phyloP scores from a whole-genome alignment of 2,329 filamentous ascomycete species.

The Aplosporella prunicola region DNA sequence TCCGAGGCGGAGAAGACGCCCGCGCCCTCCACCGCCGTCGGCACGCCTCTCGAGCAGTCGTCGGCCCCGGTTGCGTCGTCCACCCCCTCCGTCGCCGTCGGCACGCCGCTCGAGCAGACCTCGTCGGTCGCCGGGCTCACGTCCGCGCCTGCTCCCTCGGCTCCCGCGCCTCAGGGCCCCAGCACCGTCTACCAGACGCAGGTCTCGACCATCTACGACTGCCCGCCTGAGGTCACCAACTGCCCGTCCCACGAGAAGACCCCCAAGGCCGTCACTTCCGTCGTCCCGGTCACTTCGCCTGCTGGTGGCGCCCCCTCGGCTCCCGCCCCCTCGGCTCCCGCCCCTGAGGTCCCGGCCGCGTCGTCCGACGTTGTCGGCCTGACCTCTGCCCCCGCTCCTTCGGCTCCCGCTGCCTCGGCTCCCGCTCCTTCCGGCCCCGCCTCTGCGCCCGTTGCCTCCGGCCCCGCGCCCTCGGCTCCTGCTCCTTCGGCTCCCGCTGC shows the following conservation, averaged over 20 bases:
- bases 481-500: neutral
- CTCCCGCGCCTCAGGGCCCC: neutral
- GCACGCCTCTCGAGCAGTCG: neutral
- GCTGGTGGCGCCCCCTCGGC: conserved; percentile 8
- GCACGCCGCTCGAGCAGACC: neutral
- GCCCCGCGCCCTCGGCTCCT: too few relatives aligned
- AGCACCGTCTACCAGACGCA: neutral
- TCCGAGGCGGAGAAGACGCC: conserved; percentile 8
- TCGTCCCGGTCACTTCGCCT: neutral
- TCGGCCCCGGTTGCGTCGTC: neutral
- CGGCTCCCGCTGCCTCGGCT: conserved; percentile 13
- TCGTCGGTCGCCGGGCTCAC: too few relatives aligned
- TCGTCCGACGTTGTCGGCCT: too few relatives aligned
- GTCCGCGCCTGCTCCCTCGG: neutral
- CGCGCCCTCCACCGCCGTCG: neutral
- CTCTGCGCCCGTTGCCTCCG: neutral
- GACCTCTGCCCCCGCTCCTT: too few relatives aligned
- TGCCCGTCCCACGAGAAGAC: conserved; percentile 9
- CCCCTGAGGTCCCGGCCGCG: neutral
- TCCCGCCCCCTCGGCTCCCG: too few relatives aligned
- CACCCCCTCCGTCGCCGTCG: neutral
- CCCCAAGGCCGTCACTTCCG: conserved; percentile 9
- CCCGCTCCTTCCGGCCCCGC: conserved; percentile 11
- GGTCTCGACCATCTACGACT: neutral
- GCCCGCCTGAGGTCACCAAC: conserved; percentile 5